Conservation (phyloP, 208 protist species). For the Porcisia hertigi region DNA sequence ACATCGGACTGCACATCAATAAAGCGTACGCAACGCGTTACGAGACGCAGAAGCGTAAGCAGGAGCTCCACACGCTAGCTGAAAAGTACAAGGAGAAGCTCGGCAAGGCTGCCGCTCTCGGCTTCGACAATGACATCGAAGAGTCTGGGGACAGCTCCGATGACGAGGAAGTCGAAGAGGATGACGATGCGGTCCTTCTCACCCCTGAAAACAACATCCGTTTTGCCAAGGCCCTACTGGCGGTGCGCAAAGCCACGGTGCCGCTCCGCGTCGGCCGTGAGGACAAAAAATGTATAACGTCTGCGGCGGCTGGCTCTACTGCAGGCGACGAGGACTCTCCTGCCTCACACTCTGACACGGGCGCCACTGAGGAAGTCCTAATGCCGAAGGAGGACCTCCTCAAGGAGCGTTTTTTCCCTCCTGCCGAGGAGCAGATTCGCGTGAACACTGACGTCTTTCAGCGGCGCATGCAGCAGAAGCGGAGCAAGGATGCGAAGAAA, state of each 20-base stretch:
- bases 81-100: slow-evolving; percentile 81
- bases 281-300: slow-evolving; percentile 12
- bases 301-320: not conserved
- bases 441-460: slow-evolving; percentile 65
- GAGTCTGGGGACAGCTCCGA: slow-evolving; percentile 36
- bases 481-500: slow-evolving; percentile 3
- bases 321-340: slow-evolving; percentile 1
- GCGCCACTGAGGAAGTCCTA: not conserved
- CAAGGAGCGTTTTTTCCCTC: slow-evolving; percentile 68
- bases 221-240: slow-evolving; percentile 82
- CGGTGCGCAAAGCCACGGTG: slow-evolving; percentile 68
- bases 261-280: slow-evolving; percentile 5
- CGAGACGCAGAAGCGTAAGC: slow-evolving; percentile 87
- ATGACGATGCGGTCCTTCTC: slow-evolving; percentile 82
- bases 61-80: slow-evolving; percentile 85
- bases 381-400: slow-evolving; percentile 34
- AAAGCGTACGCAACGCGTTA: slow-evolving; percentile 79
- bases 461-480: slow-evolving; percentile 30
- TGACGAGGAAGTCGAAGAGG: slow-evolving; percentile 77
- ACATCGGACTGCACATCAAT: slow-evolving; percentile 65
- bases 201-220: slow-evolving; percentile 78
- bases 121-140: slow-evolving; percentile 2
- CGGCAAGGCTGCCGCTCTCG: slow-evolving; percentile 15
- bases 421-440: slow-evolving; percentile 68
- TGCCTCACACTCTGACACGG: not conserved